These are phyloP conservation scores for Vigna angularis DNA, from an alignment of 306 rosid species.

Conservation along the genomic window DNA sequence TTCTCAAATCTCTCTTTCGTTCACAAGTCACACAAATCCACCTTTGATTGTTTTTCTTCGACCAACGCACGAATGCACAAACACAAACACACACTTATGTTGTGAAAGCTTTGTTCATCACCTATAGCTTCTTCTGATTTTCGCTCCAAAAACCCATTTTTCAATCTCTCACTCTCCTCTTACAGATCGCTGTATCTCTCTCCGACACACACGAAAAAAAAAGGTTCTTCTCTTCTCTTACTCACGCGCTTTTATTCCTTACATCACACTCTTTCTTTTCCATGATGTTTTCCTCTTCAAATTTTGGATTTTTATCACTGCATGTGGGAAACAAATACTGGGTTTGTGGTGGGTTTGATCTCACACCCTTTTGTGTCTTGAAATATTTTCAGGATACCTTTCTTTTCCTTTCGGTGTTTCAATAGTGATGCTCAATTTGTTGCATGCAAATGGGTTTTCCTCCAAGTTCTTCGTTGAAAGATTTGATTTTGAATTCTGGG, in stretches of 20 bases:
- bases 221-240: constrained; percentile 32
- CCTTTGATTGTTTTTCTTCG: constrained; percentile 42
- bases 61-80: constrained; percentile 4
- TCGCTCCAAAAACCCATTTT: constrained; percentile 33
- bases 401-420: constrained; percentile 21
- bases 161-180: constrained; percentile 30
- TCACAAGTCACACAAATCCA: constrained; percentile 7
- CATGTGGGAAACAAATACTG: constrained; percentile 41
- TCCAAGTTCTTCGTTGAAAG: not conserved
- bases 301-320: constrained; percentile 26
- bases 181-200: constrained; percentile 50
- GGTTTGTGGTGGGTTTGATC: constrained; percentile 44
- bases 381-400: not conserved
- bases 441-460: constrained; percentile 63
- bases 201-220: not conserved
- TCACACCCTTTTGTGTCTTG: constrained; percentile 23
- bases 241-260: constrained; percentile 39
- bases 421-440: constrained; percentile 43
- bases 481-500: constrained; percentile 28
- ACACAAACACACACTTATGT: constrained; percentile 18
- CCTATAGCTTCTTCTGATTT: constrained; percentile 21
- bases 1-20: constrained; percentile 31
- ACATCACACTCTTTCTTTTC: constrained; percentile 41
- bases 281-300: constrained; percentile 6
- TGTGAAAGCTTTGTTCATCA: constrained; percentile 28